Conservation (phyloP, 2,329 filamentous ascomycete genomes). For the Coleophoma cylindrospora region DNA sequence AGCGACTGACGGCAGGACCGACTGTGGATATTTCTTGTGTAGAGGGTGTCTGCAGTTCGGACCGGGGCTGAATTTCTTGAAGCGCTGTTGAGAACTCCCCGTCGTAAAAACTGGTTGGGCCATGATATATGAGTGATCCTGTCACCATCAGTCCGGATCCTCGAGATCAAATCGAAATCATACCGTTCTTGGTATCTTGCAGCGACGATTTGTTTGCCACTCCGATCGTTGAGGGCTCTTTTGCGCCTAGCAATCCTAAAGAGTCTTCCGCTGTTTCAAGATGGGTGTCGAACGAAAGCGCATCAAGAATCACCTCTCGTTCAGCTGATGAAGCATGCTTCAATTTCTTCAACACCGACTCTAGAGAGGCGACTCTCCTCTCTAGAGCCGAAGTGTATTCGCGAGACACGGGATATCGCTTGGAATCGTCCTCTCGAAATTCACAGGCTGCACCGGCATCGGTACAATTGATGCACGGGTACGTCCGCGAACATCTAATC, state of each 20-base stretch:
- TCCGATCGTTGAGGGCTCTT: not conserved
- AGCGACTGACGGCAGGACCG: constrained; percentile 13
- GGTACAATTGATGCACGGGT: not conserved
- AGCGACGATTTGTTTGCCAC: not conserved
- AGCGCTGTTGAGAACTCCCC: constrained; percentile 1
- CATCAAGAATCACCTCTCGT: not conserved
- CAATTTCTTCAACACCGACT: not conserved
- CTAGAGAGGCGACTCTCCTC: not conserved
- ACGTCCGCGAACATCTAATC: not conserved
- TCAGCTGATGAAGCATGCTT: not conserved
- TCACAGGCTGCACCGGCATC: not conserved
- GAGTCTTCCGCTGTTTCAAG: not conserved
- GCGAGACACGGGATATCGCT: not conserved
- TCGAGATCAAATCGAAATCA: not conserved
- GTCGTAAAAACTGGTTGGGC: constrained; percentile 21
- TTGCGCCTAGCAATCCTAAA: not conserved
- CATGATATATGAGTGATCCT: constrained; percentile 14
- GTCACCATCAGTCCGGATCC: not conserved
- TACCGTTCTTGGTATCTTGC: not conserved
- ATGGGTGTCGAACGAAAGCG: not conserved
- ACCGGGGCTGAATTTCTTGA: not conserved
- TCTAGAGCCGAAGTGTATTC: not conserved
- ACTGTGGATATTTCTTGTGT: constrained; percentile 18
- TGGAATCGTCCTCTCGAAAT: not conserved
- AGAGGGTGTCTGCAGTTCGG: constrained; percentile 8